Conservation (phyloP, 2,329 filamentous ascomycete species). For the Paecilomyces fulvus region DNA sequence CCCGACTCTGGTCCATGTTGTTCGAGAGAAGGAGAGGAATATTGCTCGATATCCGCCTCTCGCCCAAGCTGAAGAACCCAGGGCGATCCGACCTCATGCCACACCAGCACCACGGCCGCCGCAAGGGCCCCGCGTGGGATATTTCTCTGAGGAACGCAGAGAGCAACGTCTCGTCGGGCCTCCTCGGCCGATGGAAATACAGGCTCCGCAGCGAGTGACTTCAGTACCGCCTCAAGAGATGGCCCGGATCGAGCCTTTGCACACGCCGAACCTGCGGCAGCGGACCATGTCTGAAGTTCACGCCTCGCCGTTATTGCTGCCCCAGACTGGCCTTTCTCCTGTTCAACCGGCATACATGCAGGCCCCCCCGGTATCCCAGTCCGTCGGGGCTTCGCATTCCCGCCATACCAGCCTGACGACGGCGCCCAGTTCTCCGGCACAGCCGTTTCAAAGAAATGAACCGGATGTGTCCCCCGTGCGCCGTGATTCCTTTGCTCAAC, state of each 20-base stretch:
- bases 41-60: slow-evolving; percentile 29
- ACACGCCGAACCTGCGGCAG: slow-evolving; percentile 13
- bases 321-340: slow-evolving; percentile 9
- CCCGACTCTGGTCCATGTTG: slow-evolving; percentile 17
- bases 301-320: slow-evolving; percentile 14
- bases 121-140: slow-evolving; percentile 36
- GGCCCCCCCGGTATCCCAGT: slow-evolving; percentile 11
- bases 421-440: slow-evolving; percentile 26
- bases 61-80: slow-evolving; percentile 33
- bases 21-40: slow-evolving; percentile 26
- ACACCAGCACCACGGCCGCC: slow-evolving; percentile 21
- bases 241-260: slow-evolving; percentile 25
- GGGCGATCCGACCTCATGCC: slow-evolving; percentile 22
- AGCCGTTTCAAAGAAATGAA: slow-evolving; percentile 20
- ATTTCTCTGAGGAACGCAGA: slow-evolving; percentile 35
- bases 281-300: slow-evolving; percentile 11
- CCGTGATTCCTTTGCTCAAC: slow-evolving; percentile 26
- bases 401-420: slow-evolving; percentile 28
- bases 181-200: slow-evolving; percentile 20
- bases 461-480: slow-evolving; percentile 26
- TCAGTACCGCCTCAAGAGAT: slow-evolving; percentile 21
- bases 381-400: slow-evolving; percentile 24
- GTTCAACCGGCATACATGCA: slow-evolving; percentile 22
- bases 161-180: slow-evolving; percentile 18
- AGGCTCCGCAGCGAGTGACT: slow-evolving; percentile 22